phyloP scores from a whole-genome alignment of 371 early-diverging fungal species.

The Actinomucor elegans region DNA sequence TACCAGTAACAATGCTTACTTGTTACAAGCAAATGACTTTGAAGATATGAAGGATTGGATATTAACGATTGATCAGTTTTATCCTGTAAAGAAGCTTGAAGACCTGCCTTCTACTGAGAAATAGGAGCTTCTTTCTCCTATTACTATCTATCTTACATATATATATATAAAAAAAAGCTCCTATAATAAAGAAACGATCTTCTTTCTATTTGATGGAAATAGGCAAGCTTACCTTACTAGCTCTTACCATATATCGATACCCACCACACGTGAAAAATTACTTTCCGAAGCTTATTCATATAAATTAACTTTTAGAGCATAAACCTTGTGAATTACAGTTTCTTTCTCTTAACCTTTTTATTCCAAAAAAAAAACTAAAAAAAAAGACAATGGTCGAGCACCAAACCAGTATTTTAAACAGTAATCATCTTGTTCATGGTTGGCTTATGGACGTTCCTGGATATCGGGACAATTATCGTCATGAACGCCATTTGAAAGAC shows the following conservation, averaged over 20 bases:
- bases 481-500: neutral
- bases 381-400: constrained; percentile 1
- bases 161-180: too few species aligned
- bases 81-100: constrained; percentile 31
- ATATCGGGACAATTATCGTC: constrained; percentile 12
- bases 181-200: too few species aligned
- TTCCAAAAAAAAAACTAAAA: neutral
- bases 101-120: constrained; percentile 3
- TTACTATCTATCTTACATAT: too few species aligned
- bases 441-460: constrained; percentile 23
- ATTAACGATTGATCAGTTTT: constrained; percentile 64
- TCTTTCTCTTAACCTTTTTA: neutral
- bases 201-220: too few species aligned
- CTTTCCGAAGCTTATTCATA: constrained; percentile 13
- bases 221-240: too few species aligned
- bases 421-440: constrained; percentile 16
- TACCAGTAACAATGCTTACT: constrained; percentile 67
- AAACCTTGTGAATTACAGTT: too few species aligned
- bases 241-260: too few species aligned
- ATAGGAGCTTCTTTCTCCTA: too few species aligned
- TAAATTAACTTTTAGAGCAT: too few species aligned
- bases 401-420: neutral
- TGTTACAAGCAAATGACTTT: constrained; percentile 64
- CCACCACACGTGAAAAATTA: constrained; percentile 22
- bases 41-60: constrained; percentile 79